phyloP scores from a whole-genome alignment of 257 asterid genomes.

The Gentiana macrophylla region DNA sequence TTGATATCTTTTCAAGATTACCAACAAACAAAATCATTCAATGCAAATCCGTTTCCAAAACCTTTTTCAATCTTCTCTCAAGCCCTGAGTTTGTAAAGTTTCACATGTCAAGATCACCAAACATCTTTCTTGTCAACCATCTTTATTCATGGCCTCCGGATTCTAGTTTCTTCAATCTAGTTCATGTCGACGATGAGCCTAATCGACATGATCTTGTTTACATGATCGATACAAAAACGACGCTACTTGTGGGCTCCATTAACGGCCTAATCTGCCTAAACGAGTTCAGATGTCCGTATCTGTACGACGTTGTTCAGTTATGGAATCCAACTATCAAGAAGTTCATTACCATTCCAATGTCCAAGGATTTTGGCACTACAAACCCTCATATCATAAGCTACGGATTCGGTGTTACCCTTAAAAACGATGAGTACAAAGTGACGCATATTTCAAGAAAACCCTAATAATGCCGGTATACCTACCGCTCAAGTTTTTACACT shows the following conservation, averaged over 20 bases:
- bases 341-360: slow-evolving; percentile 16
- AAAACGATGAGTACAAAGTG: slow-evolving; percentile 18
- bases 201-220: slow-evolving; percentile 5
- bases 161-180: slow-evolving; percentile 4
- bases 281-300: slow-evolving; percentile 4
- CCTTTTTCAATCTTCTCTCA: slow-evolving; percentile 20
- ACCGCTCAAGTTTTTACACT: slow-evolving; percentile 33
- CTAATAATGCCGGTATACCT: slow-evolving; percentile 4
- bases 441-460: slow-evolving; percentile 25
- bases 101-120: slow-evolving; percentile 20
- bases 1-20: slow-evolving; percentile 27
- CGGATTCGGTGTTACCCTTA: slow-evolving; percentile 23
- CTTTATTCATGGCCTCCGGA: neutral
- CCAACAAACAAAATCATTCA: slow-evolving; percentile 21
- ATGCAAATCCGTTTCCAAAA: slow-evolving; percentile 26
- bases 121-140: slow-evolving; percentile 28
- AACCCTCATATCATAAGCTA: slow-evolving; percentile 18
- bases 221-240: slow-evolving; percentile 1
- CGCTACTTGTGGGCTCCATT: slow-evolving; percentile 24
- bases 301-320: slow-evolving; percentile 16
- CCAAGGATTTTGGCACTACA: slow-evolving; percentile 4
- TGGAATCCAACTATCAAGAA: slow-evolving; percentile 42
- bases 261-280: slow-evolving; percentile 26
- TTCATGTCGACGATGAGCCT: slow-evolving; percentile 17
- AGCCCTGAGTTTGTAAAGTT: slow-evolving; percentile 17